Evolutionary conservation across 192 early-diverging fungal species (phyloP), one percentile per base, ranked within the genome.

Genomic region (Coemansia sp.): DNA sequence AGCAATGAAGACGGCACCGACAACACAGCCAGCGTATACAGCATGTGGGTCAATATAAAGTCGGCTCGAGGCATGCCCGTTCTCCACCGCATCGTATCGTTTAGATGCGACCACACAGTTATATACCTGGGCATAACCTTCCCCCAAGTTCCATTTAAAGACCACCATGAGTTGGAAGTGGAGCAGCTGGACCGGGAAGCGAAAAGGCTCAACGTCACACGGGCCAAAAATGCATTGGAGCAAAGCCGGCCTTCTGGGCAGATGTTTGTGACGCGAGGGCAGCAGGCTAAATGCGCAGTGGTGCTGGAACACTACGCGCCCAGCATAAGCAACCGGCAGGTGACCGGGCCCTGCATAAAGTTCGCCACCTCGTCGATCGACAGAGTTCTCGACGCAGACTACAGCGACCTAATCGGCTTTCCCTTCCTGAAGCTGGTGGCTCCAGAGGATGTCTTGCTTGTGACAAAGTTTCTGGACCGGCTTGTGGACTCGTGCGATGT

Each of bases 401-500:
- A 65, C 0, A 38, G 52, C 18, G 70, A 73, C 20, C 20, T 73
- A 0, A 31, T 63, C 33, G 52, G 39, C 20, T 63, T n/a, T 12
- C 70, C 70, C 12, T 73, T 73, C 19, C 55, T 73, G 0, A 63
- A 59, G 53, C 64, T 67, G 9, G 64, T 73, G 6, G 70, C 70
- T 20, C 70, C 63, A 9, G 70, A 73, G n/a, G 59, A 73, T 31
- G 26, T 73, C 9, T 1, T 66, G 20, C 59, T 44, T 3, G 63
- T 59, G 20, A 59, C 50, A 9, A 33, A 33, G 44, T 66, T 67
- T 28, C 63, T 73, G 28, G 64, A 63, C 9, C 46, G 42, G 9
- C 56, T 73, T 26, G 28, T 38, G 3, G 60, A 55, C 16, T 61
- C 64, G 19, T 53, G 54, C 0, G 70, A 73, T 37, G 70, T 73